Conservation (phyloP, 1,284 basidiomycete species). For the Paramarasmius palmivorus region DNA sequence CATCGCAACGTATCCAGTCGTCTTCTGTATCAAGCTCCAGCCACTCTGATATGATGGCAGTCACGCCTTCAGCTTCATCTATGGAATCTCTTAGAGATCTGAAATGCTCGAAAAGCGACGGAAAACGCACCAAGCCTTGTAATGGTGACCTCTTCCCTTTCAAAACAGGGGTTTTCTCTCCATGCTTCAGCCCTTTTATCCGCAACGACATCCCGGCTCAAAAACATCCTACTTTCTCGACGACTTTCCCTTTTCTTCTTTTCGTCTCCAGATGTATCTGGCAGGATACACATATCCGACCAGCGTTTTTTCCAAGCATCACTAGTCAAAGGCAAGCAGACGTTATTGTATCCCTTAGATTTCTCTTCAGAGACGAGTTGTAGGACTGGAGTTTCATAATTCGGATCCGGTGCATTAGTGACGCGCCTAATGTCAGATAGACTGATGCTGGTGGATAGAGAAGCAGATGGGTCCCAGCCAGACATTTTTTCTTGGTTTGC, state of each 20-base stretch:
- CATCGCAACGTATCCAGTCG: slow-evolving; percentile 94
- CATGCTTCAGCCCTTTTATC: slow-evolving; percentile 86
- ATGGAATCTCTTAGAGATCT: slow-evolving; percentile 6
- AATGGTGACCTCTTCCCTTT: slow-evolving; percentile 86
- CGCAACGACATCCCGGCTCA: slow-evolving; percentile 41
- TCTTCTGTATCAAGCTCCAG: slow-evolving; percentile 92
- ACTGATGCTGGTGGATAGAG: slow-evolving; percentile 33
- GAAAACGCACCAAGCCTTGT: slow-evolving; percentile 72
- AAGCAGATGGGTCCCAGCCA: slow-evolving; percentile 34
- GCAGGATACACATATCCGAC: slow-evolving; percentile 83
- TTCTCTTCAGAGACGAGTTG: slow-evolving; percentile 49
- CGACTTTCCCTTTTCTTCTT: slow-evolving; percentile 33
- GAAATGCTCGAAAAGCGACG: slow-evolving; percentile 3
- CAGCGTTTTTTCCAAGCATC: slow-evolving; percentile 86
- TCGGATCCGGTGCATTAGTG: slow-evolving; percentile 12
- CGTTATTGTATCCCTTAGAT: slow-evolving; percentile 59
- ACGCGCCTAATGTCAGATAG: slow-evolving; percentile 33
- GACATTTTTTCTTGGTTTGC: slow-evolving; percentile 20
- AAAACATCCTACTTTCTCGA: slow-evolving; percentile 15
- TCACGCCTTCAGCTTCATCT: slow-evolving; percentile 86
- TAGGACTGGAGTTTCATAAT: slow-evolving; percentile 48
- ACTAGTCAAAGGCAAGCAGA: slow-evolving; percentile 88
- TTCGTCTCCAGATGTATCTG: slow-evolving; percentile 43
- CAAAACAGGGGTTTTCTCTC: slow-evolving; percentile 82
- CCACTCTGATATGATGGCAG: slow-evolving; percentile 89